phyloP scores from a whole-genome alignment of 306 rosid genomes.

The Fagus sylvatica region DNA sequence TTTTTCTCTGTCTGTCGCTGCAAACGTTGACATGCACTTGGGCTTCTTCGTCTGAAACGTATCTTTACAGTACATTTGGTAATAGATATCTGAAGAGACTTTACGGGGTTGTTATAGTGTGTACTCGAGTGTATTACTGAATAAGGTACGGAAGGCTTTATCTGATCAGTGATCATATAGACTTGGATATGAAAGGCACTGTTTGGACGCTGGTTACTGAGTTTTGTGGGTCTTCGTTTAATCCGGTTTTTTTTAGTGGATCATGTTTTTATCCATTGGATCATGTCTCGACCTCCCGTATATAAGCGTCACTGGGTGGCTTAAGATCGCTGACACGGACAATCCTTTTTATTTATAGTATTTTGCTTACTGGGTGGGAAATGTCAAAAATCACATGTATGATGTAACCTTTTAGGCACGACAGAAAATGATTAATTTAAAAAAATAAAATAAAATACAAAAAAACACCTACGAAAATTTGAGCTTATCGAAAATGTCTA shows the following conservation, averaged over 20 bases:
- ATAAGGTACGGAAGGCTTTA: neutral
- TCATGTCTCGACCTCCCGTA: constrained; percentile 39
- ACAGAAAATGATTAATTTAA: too few species aligned
- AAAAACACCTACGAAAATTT: too few species aligned
- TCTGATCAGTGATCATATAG: neutral
- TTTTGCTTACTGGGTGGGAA: neutral
- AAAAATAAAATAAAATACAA: too few species aligned
- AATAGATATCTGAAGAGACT: constrained; percentile 27
- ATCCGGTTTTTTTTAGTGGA: constrained; percentile 10
- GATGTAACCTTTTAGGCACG: too few species aligned
- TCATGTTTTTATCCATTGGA: constrained; percentile 40
- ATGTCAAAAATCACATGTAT: neutral
- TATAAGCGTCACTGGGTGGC: constrained; percentile 45
- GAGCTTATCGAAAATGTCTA: too few species aligned
- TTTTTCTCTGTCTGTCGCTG: constrained; percentile 14
- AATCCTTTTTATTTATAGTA: neutral
- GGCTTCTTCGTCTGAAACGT: constrained; percentile 49
- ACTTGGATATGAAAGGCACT: neutral
- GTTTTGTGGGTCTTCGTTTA: neutral
- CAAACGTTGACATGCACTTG: constrained; percentile 70
- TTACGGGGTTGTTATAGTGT: constrained; percentile 1
- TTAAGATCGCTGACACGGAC: constrained; percentile 35
- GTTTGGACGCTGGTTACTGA: neutral
- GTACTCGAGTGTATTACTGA: constrained; percentile 3
- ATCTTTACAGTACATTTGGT: constrained; percentile 51